Conservation (phyloP, 768 basidiomycete genomes). For the Clitopilus hobsonii region DNA sequence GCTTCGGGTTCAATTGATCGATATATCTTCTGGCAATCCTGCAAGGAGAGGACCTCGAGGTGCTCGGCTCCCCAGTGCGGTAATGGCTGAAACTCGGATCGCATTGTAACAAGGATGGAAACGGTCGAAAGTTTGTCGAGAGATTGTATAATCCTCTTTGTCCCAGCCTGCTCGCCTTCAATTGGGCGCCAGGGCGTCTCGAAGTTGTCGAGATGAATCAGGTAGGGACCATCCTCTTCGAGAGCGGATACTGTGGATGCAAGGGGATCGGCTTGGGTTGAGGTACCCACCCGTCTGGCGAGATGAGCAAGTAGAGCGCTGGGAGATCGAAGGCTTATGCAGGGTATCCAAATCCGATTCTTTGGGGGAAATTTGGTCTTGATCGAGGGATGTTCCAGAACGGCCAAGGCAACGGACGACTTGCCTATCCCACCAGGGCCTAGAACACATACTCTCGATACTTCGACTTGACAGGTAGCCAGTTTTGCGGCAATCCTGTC, state of each 20-base stretch:
- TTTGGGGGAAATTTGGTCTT: not conserved
- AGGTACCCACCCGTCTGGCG: conserved; percentile 2
- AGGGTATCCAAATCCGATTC: not conserved
- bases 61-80: not conserved
- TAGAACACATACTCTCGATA: conserved; percentile 73
- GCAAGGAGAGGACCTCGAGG: not conserved
- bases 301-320: not conserved
- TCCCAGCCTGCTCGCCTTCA: not conserved
- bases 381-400: not conserved
- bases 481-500: not conserved
- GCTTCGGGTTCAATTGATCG: not conserved
- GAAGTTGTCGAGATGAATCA: not conserved
- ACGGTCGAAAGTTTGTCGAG: not conserved
- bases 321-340: not conserved
- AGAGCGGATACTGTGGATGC: conserved; percentile 1
- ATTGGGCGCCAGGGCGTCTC: not conserved
- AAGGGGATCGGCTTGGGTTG: conserved; percentile 7
- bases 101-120: not conserved
- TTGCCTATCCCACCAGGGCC: conserved; percentile 82
- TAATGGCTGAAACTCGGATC: not conserved
- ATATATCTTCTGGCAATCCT: not conserved
- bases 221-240: not conserved
- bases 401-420: conserved; percentile 7
- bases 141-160: not conserved
- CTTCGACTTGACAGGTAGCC: not conserved